Percentiles rank a stretch among this genome's conserved stretches.
These are phyloP conservation scores for Globisporangium abappressorium DNA, from an alignment of 352 stramenopile species.

Conservation along the genomic window DNA sequence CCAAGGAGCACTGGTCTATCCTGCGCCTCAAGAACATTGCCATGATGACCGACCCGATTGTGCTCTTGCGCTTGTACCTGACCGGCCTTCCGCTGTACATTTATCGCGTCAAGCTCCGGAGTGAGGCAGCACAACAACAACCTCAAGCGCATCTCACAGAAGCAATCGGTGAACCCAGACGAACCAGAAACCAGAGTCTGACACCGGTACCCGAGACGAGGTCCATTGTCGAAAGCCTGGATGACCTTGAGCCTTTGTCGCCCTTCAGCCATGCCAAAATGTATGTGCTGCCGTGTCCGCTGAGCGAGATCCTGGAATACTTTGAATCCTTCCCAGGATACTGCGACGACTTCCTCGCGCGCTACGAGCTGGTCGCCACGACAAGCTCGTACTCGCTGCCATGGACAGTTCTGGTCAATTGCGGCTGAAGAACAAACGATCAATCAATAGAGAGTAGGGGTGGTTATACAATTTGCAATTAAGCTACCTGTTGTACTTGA, in stretches of 20 bases:
- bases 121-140: not conserved
- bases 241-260: not conserved
- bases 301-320: constrained; percentile 6
- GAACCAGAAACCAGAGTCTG: not conserved
- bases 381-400: constrained; percentile 12
- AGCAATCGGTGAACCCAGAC: not conserved
- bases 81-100: constrained; percentile 20
- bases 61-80: constrained; percentile 20
- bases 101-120: constrained; percentile 17
- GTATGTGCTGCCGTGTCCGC: constrained; percentile 14
- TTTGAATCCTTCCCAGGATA: not conserved
- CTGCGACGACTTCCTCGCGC: constrained; percentile 5
- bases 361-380: constrained; percentile 12
- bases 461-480: not conserved
- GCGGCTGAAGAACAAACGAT: constrained; percentile 2
- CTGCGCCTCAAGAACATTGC: constrained; percentile 31
- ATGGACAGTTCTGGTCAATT: constrained; percentile 14
- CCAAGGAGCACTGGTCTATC: constrained; percentile 25
- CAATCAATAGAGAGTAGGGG: not conserved
- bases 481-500: not conserved
- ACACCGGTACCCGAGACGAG: not conserved
- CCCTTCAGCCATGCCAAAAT: not conserved
- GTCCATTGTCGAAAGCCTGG: not conserved
- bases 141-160: not conserved
- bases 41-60: constrained; percentile 28